Evolutionary conservation across 108 stramenopile genomes (phyloP), one percentile per base, ranked within the genome.

Genomic region (Cyclotella atomus): DNA sequence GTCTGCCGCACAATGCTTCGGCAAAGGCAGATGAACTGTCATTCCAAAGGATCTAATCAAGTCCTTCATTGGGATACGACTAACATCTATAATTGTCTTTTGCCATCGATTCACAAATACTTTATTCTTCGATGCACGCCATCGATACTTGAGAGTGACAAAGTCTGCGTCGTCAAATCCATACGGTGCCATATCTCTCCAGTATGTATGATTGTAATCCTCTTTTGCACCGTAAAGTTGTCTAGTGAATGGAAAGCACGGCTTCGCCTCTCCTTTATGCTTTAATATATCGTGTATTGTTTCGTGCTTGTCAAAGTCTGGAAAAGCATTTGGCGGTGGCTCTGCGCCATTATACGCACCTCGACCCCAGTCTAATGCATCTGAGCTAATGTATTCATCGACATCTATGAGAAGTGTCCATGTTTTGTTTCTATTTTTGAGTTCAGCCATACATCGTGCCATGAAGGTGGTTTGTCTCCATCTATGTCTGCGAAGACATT

Each of bases 381-480:
- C 60, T 15, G 60, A 61, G 36, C 36, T 36, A 10, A 91, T 72
- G 54, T 84, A 91, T 73, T 91, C 90, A 64, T 91, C 90, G 6
- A 88, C 80, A 52, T 91, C 90, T 34, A 80, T 82, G 49, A 87
- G 81, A 3, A 77, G 66, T 12, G 79, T 77, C 90, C 88, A 88
- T 9, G 59, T 77, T 61, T 72, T 64, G 0, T 71, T 71, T n/a
- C 64, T 30, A 21, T 44, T 16, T 59, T 73, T 72, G 50, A 67
- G 55, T 6, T 72, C 54, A 35, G 38, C 28, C 64, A 73, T 59
- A 44, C 77, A 78, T 15, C 28, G 53, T 52, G 19, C 14, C 20
- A 73, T 73, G 19, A 77, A 77, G 15, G 62, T 30, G 4, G n/a
- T 63, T 38, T 71, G 70, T n/a, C 76, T 59, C 27, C 3, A 36